Evolutionary conservation across 2,329 filamentous ascomycete genomes (phyloP).

Genomic region (Orbilia javanica): DNA sequence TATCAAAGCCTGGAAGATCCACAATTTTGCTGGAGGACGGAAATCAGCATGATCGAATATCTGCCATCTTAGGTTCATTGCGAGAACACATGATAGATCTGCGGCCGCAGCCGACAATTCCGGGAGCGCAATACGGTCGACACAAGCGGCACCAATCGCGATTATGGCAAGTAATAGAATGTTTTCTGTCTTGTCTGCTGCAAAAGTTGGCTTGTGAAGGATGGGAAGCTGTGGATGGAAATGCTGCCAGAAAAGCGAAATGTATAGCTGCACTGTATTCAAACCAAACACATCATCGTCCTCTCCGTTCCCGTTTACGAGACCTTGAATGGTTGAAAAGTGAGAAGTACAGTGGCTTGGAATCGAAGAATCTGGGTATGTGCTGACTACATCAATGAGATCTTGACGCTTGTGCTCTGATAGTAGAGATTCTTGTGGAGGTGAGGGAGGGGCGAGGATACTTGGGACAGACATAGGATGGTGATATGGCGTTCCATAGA

Average conservation of each 20-base stretch:
- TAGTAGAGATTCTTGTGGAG: constrained; percentile 81
- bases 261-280: constrained; percentile 95
- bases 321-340: constrained; percentile 33
- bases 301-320: constrained; percentile 62
- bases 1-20: constrained; percentile 92
- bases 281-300: constrained; percentile 79
- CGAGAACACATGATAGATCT: constrained; percentile 87
- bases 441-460: constrained; percentile 62
- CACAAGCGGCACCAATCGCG: constrained; percentile 87
- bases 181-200: constrained; percentile 85
- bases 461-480: constrained; percentile 93
- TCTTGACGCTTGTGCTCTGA: constrained; percentile 90
- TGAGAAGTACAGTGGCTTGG: constrained; percentile 64
- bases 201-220: constrained; percentile 92
- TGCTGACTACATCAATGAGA: constrained; percentile 82
- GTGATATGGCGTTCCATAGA: constrained; percentile 72
- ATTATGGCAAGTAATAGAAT: constrained; percentile 88
- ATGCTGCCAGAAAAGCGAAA: constrained; percentile 92
- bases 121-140: constrained; percentile 83
- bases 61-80: constrained; percentile 94
- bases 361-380: constrained; percentile 58
- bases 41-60: constrained; percentile 93
- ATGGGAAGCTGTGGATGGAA: constrained; percentile 96
- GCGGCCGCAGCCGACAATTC: constrained; percentile 81
- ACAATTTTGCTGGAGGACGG: constrained; percentile 90